Evolutionary conservation across 2,329 filamentous ascomycete genomes (phyloP).

Genomic region (Zalaria obscura): DNA sequence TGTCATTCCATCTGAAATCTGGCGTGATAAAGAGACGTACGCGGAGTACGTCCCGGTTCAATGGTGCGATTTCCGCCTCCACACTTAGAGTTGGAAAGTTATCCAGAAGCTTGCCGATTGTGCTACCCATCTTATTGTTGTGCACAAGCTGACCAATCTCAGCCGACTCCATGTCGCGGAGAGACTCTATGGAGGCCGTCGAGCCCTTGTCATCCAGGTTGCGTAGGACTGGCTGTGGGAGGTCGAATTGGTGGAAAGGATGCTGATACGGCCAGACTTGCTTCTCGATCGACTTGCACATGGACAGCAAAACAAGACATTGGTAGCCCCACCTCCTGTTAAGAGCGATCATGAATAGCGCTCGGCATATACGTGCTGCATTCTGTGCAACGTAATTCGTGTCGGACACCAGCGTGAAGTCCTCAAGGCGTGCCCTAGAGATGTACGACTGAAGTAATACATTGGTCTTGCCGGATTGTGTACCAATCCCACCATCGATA

Average conservation of each 20-base stretch:
- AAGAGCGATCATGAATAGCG: conserved; percentile 92
- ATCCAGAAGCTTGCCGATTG: conserved; percentile 65
- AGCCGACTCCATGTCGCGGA: conserved; percentile 83
- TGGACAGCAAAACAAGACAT: conserved; percentile 75
- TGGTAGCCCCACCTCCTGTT: conserved; percentile 94
- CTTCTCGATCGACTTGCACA: conserved; percentile 96
- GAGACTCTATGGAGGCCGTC: conserved; percentile 58
- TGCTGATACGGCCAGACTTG: conserved; percentile 92
- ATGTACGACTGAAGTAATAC: conserved; percentile 91
- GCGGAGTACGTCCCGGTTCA: conserved; percentile 89
- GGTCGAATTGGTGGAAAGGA: conserved; percentile 86
- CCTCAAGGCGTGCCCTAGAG: conserved; percentile 71
- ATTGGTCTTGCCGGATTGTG: conserved; percentile 83
- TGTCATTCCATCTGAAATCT: conserved; percentile 90
- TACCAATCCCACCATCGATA: conserved; percentile 52
- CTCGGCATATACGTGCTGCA: conserved; percentile 81
- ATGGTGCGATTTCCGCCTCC: conserved; percentile 84
- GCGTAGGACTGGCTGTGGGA: conserved; percentile 68
- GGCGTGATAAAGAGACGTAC: conserved; percentile 76
- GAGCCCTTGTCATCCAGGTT: conserved; percentile 72
- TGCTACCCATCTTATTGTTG: conserved; percentile 75
- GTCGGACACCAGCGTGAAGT: conserved; percentile 87
- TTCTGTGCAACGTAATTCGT: conserved; percentile 93
- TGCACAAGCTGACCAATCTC: conserved; percentile 88
- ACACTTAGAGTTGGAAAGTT: conserved; percentile 87